Base-by-base conservation (phyloP, 768 basidiomycete species). In the Amanita pallidorosea region DNA sequence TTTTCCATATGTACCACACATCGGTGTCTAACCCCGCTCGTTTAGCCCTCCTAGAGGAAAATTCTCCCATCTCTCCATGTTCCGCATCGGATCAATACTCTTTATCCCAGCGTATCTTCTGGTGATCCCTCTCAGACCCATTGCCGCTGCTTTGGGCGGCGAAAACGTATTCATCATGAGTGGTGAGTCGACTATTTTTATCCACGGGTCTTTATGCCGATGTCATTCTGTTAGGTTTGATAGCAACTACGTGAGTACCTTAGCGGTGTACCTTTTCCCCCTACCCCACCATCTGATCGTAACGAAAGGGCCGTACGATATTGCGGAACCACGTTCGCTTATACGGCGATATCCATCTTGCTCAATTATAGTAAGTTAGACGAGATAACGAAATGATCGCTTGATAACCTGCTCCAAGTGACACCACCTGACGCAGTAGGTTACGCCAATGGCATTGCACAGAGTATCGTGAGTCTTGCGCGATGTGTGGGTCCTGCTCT, bases 361-460 rank as follows among this genome's bases (percentile, higher is more conserved):
- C 71, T 95, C 5, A 89, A 90, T 61, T 90, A 90, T 62, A 88
- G 86, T 88, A 62, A 51, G 69, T 29, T 51, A 18, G 17, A 34
- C 18, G n/a, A 34, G 9, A 20, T 29, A 40, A 22, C 18, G 23
- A 40, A 2, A 23, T 35, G 43, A 12, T 23, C 43, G 23, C 33
- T 54, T 36, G 31, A 31, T 47, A 51, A 47, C 20, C 33, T 22
- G 36, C 56, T 51, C 8, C 42, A 53, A 92, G 89, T 95, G 87
- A 90, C 93, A 0, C 93, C 95, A 2, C 91, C 93, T 1, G 75
- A 76, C 35, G 81, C 90, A 7, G 81, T 98, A 36, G 90, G 92
- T 6, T 80, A 90, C 53, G 90, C 95, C 8, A 99, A 98, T 61
- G 96, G 95, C 15, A 81, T 95, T 18, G 96, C 93, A 0, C 96